Percentiles rank a stretch among this genome's conserved stretches.
phyloP scores from a whole-genome alignment of 129 eudicot species.

The Ambrosia artemisiifolia region DNA sequence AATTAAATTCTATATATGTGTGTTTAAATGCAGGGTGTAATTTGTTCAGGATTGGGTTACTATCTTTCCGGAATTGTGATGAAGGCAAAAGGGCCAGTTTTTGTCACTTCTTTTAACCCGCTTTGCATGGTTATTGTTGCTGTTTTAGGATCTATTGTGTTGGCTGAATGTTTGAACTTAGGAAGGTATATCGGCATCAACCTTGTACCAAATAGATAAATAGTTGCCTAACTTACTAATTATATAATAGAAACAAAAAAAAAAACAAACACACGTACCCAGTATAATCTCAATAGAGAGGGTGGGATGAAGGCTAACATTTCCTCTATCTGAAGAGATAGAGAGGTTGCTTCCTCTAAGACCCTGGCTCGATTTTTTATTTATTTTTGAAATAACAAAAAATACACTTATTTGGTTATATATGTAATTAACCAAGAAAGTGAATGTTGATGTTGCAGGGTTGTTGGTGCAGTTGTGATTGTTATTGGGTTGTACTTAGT shows the following conservation, averaged over 20 bases:
- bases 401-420: background rate
- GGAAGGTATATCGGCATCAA: conserved; percentile 59
- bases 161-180: conserved; percentile 60
- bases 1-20: background rate
- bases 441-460: conserved; percentile 32
- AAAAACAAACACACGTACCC: no score
- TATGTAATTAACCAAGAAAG: conserved; percentile 2
- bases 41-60: conserved; percentile 74
- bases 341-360: no score
- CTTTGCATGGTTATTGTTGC: conserved; percentile 82
- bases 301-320: no score
- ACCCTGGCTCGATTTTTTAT: no score
- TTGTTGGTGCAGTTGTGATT: conserved; percentile 51
- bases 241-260: background rate
- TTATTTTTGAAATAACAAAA: background rate
- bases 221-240: background rate
- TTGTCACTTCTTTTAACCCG: conserved; percentile 83
- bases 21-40: conserved; percentile 59
- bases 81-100: conserved; percentile 83
- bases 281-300: no score
- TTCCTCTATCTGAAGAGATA: no score
- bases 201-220: background rate
- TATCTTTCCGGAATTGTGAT: conserved; percentile 71
- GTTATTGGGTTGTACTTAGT: conserved; percentile 57
- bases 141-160: conserved; percentile 52